Evolutionary conservation across 495 filamentous ascomycete genomes (phyloP).

Genomic region (Penicillium odoratum): DNA sequence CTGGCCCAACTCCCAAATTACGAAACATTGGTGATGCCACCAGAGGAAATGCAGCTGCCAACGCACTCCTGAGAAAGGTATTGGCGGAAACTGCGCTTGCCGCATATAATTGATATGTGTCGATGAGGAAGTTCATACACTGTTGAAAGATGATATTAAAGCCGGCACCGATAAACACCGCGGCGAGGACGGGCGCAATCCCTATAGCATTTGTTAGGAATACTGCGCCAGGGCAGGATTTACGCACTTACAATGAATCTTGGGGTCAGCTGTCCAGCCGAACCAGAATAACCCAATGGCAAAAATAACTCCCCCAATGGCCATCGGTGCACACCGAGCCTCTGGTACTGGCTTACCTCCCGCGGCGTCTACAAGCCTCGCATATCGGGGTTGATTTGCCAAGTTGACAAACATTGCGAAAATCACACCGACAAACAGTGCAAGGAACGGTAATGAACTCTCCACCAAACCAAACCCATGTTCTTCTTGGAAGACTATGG

Average conservation of each 20-base stretch:
- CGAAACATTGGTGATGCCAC: conserved; percentile 35
- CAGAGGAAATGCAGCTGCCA: conserved; percentile 37
- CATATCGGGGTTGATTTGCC: conserved; percentile 29
- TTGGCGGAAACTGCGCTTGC: conserved; percentile 37
- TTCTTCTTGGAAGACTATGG: conserved; percentile 33
- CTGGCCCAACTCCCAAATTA: conserved; percentile 33
- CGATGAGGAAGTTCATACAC: conserved; percentile 42
- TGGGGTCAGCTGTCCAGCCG: conserved; percentile 37
- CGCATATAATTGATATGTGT: conserved; percentile 35
- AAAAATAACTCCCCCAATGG: conserved; percentile 49
- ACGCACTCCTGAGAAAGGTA: conserved; percentile 38
- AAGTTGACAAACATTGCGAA: conserved; percentile 27
- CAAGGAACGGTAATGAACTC: conserved; percentile 30
- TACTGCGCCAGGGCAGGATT: conserved; percentile 16
- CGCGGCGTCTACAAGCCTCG: conserved; percentile 16
- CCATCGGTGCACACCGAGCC: conserved; percentile 45
- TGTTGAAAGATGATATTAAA: conserved; percentile 41
- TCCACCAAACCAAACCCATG: conserved; percentile 27
- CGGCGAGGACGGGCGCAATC: too few species aligned
- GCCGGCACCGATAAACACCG: conserved; percentile 25
- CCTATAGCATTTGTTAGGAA: conserved; percentile 8
- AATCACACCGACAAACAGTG: conserved; percentile 31
- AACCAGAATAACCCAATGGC: conserved; percentile 48
- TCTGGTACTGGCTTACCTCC: conserved; percentile 31
- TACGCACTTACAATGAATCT: conserved; percentile 14